A percentile compares a stretch with the other conserved stretches of the same genome.
Evolutionary conservation across 129 eudicot species (phyloP).

Genomic region (Chrysanthemum seticuspe): DNA sequence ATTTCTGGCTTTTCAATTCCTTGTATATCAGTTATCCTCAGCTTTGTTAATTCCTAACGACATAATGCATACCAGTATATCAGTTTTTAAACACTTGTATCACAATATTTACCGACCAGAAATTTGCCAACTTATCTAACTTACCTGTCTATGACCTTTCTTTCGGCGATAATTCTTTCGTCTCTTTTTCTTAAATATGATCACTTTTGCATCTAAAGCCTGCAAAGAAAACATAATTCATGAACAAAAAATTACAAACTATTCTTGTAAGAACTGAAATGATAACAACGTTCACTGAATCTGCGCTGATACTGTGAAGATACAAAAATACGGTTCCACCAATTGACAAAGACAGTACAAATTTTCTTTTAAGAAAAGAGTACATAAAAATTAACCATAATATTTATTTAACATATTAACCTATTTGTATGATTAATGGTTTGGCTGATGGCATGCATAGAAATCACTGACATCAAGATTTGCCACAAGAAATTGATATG

Average conservation of each 20-base stretch:
- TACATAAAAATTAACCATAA: neutral
- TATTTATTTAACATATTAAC: neutral
- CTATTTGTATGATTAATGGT: neutral
- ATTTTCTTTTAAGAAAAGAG: neutral
- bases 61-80: neutral
- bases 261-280: slow-evolving; percentile 5
- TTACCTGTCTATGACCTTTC: slow-evolving; percentile 94
- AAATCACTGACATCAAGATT: neutral
- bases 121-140: neutral
- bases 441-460: neutral
- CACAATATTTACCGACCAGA: neutral
- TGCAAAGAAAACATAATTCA: slow-evolving; percentile 24
- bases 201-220: slow-evolving; percentile 97
- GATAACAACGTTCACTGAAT: neutral
- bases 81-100: neutral
- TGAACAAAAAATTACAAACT: neutral
- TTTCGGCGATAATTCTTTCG: slow-evolving; percentile 94
- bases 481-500: neutral
- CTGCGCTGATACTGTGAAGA: neutral
- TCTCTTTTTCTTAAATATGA: slow-evolving; percentile 94
- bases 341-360: neutral
- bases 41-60: slow-evolving; percentile 72
- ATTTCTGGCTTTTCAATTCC: slow-evolving; percentile 82
- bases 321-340: slow-evolving; percentile 1
- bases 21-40: slow-evolving; percentile 81